These are phyloP conservation scores for Petunia hybrid DNA, from an alignment of 305 asterid species.

Conservation along the genomic window DNA sequence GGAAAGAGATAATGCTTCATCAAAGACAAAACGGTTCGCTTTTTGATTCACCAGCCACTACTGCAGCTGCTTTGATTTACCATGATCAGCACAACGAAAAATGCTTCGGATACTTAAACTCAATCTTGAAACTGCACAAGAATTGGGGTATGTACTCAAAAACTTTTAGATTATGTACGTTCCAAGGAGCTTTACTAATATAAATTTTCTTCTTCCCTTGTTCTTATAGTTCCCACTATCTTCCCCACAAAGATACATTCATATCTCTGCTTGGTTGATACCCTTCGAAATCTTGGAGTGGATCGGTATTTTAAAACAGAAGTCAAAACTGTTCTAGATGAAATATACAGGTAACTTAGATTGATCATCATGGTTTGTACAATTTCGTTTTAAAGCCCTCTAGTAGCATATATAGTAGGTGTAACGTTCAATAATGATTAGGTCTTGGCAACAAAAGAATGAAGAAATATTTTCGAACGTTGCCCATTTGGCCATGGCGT, in stretches of 20 bases:
- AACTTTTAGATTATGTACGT: background rate
- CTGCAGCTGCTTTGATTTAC: slow-evolving; percentile 45
- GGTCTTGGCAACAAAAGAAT: slow-evolving; percentile 47
- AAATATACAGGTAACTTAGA: slow-evolving; percentile 42
- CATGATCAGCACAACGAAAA: slow-evolving; percentile 30
- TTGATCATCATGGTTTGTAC: background rate
- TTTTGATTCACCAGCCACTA: slow-evolving; percentile 45
- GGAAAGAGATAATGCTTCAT: slow-evolving; percentile 26
- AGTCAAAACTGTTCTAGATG: slow-evolving; percentile 36
- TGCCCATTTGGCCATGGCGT: slow-evolving; percentile 49
- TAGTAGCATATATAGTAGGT: background rate
- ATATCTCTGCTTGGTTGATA: slow-evolving; percentile 42
- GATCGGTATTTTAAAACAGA: slow-evolving; percentile 44
- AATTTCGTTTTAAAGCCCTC: too few species aligned
- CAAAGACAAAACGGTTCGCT: slow-evolving; percentile 47
- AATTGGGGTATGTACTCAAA: slow-evolving; percentile 13
- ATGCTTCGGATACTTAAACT: slow-evolving; percentile 34
- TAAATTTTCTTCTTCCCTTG: background rate
- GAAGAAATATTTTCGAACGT: slow-evolving; percentile 38
- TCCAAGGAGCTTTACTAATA: background rate
- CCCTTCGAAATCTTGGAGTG: slow-evolving; percentile 44
- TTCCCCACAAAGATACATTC: slow-evolving; percentile 27
- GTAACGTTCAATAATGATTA: background rate
- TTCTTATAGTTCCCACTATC: slow-evolving; percentile 29
- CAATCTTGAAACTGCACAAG: background rate